Evolutionary conservation across 345 rosid species (phyloP), one percentile per base, ranked within the genome.

Genomic region (Aegle marmelos): DNA sequence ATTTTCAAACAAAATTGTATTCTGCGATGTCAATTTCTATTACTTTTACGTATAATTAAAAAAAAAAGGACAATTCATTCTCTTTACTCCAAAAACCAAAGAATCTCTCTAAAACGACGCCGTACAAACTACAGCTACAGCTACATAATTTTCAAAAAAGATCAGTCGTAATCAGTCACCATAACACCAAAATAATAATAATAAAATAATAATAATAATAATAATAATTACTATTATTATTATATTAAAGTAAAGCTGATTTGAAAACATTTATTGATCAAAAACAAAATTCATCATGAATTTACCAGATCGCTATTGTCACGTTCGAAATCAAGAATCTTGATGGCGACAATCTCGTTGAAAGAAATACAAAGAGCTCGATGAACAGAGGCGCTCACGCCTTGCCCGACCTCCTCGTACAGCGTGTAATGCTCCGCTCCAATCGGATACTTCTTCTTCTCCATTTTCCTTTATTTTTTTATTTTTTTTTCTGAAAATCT

Each of bases 291-390:
- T 45, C 50, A 45, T 45, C 17, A 14, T 45, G n/a, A 33, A 34
- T 72, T 62, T 83, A 94, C 99, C 94, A 95, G 88, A 82, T 95
- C 98, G 79, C 87, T 84, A 76, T 93, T 93, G 74, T 90, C 93
- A 31, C 99, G 96, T 82, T 95, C 99, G 57, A 95, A 95, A 81
- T 95, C 99, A 68, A 95, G 97, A 84, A 95, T 92, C 91, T 95
- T 95, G 82, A 95, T 89, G 37, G 98, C 97, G 63, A 95, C 97
- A 72, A 93, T 77, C 82, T 95, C 97, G 62, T 88, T 85, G 75
- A 87, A 82, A 0, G 97, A 88, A 45, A 89, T 77, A 59, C 99
- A 95, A 50, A 92, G 76, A 74, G 98, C 96, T 24, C 98, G 97
- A 68, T 86, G 93, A 37, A 95, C 98, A 9, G 92, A 70, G 65